Evolutionary conservation across 306 rosid species (phyloP).

Genomic region (Malus sieversii): DNA sequence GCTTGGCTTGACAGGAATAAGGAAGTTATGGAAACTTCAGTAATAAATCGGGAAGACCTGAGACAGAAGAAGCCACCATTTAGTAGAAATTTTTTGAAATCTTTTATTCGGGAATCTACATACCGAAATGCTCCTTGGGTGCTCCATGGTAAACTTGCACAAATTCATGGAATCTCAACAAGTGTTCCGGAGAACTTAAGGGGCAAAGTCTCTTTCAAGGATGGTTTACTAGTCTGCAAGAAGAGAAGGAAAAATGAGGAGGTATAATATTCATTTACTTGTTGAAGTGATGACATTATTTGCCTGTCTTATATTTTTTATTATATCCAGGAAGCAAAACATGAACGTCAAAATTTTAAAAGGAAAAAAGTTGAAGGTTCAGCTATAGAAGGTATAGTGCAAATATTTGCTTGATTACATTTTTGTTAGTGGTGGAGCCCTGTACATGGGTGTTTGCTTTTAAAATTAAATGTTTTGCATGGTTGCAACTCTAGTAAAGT

Average conservation of each 20-base stretch:
- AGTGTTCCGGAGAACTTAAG: slow-evolving; percentile 63
- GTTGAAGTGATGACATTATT: not conserved
- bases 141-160: slow-evolving; percentile 67
- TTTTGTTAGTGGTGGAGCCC: not conserved
- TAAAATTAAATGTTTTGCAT: not conserved
- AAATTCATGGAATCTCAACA: slow-evolving; percentile 62
- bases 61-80: slow-evolving; percentile 69
- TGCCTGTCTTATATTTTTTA: slow-evolving; percentile 17
- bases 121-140: slow-evolving; percentile 91
- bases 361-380: slow-evolving; percentile 45
- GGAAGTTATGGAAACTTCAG: slow-evolving; percentile 40
- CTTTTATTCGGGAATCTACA: slow-evolving; percentile 91
- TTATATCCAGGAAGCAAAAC: slow-evolving; percentile 42
- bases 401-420: not conserved
- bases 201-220: slow-evolving; percentile 46
- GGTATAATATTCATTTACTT: slow-evolving; percentile 13
- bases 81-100: slow-evolving; percentile 67
- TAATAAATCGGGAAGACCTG: slow-evolving; percentile 42
- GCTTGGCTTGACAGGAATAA: slow-evolving; percentile 76
- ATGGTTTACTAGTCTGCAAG: slow-evolving; percentile 60
- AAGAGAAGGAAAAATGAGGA: slow-evolving; percentile 55
- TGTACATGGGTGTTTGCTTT: not conserved
- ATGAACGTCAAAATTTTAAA: slow-evolving; percentile 32
- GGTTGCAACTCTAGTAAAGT: not conserved
- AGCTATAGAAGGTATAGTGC: slow-evolving; percentile 10